Evolutionary conservation across 495 filamentous ascomycete genomes (phyloP).

Genomic region (Astrothelium subdiscretum): DNA sequence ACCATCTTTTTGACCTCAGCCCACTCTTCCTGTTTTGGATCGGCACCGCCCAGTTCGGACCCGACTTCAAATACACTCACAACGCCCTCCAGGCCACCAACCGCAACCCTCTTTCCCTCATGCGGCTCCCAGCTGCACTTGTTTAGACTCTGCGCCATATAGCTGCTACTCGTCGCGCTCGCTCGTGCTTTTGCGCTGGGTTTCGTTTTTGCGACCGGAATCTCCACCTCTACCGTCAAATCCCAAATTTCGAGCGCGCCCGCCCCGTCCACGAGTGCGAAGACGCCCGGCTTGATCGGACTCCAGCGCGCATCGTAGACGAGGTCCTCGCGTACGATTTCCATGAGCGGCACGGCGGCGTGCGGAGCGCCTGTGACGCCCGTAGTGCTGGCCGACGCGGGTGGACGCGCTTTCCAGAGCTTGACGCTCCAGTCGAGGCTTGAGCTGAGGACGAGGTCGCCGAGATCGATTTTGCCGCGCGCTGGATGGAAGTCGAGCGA

Average conservation of each 20-base stretch:
- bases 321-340: constrained; percentile 84
- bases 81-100: constrained; percentile 80
- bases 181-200: constrained; percentile 46
- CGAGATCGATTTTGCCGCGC: constrained; percentile 83
- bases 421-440: constrained; percentile 94
- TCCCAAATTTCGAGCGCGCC: constrained; percentile 96
- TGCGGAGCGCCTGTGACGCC: constrained; percentile 30
- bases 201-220: constrained; percentile 65
- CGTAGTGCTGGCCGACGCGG: constrained; percentile 43
- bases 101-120: constrained; percentile 75
- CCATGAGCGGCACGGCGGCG: constrained; percentile 59
- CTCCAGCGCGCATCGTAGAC: constrained; percentile 96
- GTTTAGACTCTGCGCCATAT: constrained; percentile 69
- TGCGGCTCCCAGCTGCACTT: constrained; percentile 85
- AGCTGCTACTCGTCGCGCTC: constrained; percentile 30
- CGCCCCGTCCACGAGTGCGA: constrained; percentile 83
- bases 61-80: constrained; percentile 92
- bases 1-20: constrained; percentile 1
- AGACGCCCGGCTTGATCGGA: constrained; percentile 81
- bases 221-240: constrained; percentile 80
- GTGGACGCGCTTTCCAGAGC: constrained; percentile 83
- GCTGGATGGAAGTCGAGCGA: constrained; percentile 90
- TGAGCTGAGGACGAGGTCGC: constrained; percentile 77
- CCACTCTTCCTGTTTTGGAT: constrained; percentile 21
- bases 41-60: constrained; percentile 65